phyloP scores from a whole-genome alignment of 345 rosid genomes.

The Streptanthus diversifolius region DNA sequence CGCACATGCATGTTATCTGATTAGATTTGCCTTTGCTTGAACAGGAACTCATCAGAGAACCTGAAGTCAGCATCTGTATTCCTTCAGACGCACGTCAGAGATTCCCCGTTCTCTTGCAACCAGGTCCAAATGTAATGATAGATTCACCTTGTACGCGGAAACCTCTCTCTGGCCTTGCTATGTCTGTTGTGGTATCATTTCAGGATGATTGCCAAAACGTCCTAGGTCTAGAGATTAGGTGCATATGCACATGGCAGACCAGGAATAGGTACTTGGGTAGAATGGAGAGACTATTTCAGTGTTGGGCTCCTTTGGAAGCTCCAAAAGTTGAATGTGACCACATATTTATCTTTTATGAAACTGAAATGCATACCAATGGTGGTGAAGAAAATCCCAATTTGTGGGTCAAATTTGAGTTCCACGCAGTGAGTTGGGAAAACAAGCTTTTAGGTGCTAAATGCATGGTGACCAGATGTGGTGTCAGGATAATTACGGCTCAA shows the following conservation, averaged over 20 bases:
- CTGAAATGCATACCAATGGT: neutral
- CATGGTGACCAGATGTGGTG: neutral
- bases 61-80: neutral
- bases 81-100: constrained; percentile 12
- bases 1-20: no score
- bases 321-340: neutral
- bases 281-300: neutral
- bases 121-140: neutral
- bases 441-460: neutral
- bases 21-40: neutral
- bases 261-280: neutral
- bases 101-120: neutral
- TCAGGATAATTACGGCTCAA: neutral
- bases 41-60: neutral
- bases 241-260: neutral
- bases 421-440: neutral
- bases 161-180: constrained; percentile 17
- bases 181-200: constrained; percentile 19
- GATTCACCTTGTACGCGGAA: neutral
- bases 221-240: constrained; percentile 1
- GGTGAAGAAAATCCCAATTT: neutral
- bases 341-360: no score
- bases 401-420: neutral
- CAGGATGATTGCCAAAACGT: neutral
- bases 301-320: constrained; percentile 4